Evolutionary conservation across 352 stramenopile genomes (phyloP), one percentile per base, ranked within the genome.

Genomic region (Phytophthora sp.): DNA sequence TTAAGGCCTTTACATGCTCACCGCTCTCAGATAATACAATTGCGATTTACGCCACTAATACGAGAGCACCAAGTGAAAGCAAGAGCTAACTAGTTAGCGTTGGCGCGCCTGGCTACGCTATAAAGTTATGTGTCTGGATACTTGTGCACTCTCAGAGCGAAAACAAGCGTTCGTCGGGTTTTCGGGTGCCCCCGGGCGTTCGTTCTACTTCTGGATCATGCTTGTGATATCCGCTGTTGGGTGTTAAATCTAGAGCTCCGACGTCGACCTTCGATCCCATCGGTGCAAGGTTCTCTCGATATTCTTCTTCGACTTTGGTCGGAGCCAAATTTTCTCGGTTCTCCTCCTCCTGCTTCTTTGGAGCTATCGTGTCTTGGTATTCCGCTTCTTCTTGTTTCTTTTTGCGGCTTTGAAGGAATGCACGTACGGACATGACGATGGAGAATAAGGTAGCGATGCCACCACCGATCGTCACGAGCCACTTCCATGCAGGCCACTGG

Each of bases 371-470:
- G 39, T 49, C 43, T 12, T 61, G 48, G 20, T 55, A 43, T 3
- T 74, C 53, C 10, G 68, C 52, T 6, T 66, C 30, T 27, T 61
- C 48, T n/a, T 73, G 48, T 23, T 79, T 74, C 45, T 69, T 75
- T 28, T 83, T 69, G 20, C 72, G 72, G 21, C 62, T 79, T 23
- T 82, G 77, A 2, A 69, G 18, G 49, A 80, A 87, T 11, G 68
- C 77, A 17, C 76, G 75, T 9, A 84, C 62, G 0, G 77, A 87
- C 31, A 84, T 61, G 13, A 60, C 55, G 54, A 87, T 87, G 21
- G 77, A 87, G 62, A 84, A 76, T 21, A 85, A 8, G 10, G 78
- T 79, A 5, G 81, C 81, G 21, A 90, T 51, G 23, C 54, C 81
- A 56, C 81, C 81, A 20, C 57, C 74, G 32, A 88, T 77, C 1